Percentiles rank a stretch among this genome's conserved stretches.
These are phyloP conservation scores for Geotrichum aggregatum DNA, from an alignment of 1,139 yeast genomes.

Conservation along the genomic window DNA sequence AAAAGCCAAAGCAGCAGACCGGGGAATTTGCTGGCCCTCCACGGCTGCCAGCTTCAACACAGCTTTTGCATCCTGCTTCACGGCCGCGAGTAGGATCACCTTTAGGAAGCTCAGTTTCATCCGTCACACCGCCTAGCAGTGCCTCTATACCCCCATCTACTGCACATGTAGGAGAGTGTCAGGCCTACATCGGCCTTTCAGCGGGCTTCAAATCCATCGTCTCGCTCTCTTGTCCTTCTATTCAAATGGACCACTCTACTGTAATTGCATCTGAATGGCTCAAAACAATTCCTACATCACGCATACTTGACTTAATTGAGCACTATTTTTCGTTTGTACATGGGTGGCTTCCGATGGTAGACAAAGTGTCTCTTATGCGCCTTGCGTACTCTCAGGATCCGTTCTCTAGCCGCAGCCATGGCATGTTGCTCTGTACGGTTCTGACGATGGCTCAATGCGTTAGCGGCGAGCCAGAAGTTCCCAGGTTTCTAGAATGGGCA, in stretches of 20 bases:
- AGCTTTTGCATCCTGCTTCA: too few species aligned
- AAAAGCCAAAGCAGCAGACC: too few species aligned
- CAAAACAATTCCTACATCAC: conserved; percentile 11
- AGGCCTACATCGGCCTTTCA: conserved; percentile 12
- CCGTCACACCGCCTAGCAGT: too few species aligned
- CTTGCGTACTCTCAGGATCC: conserved; percentile 19
- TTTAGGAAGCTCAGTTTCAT: too few species aligned
- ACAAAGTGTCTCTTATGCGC: conserved; percentile 20
- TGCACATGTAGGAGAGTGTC: not conserved
- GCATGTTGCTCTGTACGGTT: conserved; percentile 14
- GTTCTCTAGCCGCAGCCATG: conserved; percentile 14
- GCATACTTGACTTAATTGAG: conserved; percentile 20
- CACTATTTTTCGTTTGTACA: conserved; percentile 25
- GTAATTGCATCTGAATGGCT: conserved; percentile 1
- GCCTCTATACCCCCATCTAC: too few species aligned
- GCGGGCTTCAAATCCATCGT: conserved; percentile 5
- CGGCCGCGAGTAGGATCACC: too few species aligned
- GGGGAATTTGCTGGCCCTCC: too few species aligned
- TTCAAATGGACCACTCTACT: not conserved
- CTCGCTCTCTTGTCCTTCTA: conserved; percentile 1
- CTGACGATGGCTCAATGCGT: not conserved
- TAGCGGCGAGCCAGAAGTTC: not conserved
- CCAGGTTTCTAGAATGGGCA: not conserved
- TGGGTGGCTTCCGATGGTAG: conserved; percentile 27
- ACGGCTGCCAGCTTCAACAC: too few species aligned